phyloP scores from a whole-genome alignment of 2,329 filamentous ascomycete genomes.

The Cladophialophora psammophila region DNA sequence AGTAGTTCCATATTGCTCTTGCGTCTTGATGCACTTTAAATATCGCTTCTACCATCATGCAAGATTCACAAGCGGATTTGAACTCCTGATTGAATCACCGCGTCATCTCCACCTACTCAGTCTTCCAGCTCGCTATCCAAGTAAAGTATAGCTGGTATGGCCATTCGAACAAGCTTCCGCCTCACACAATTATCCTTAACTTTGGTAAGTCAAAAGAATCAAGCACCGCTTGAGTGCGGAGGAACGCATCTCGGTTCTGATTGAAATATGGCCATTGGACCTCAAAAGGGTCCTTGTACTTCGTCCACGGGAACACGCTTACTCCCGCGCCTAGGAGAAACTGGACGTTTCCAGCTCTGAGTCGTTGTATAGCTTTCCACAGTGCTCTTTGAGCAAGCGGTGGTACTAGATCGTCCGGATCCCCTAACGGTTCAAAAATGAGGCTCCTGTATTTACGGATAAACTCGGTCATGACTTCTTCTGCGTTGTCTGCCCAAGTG shows the following conservation, averaged over 20 bases:
- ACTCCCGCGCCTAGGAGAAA: conserved; percentile 14
- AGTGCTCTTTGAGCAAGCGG: conserved; percentile 22
- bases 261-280: conserved; percentile 20
- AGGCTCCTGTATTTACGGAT: conserved; percentile 7
- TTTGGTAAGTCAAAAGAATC: conserved; percentile 21
- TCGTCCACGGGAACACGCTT: background rate
- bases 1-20: too few species aligned
- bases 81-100: too few species aligned
- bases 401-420: too few species aligned
- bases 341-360: conserved; percentile 14
- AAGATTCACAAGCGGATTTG: too few species aligned
- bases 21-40: too few species aligned
- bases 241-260: conserved; percentile 19
- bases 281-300: conserved; percentile 10
- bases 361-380: conserved; percentile 18
- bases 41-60: too few species aligned
- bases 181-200: conserved; percentile 19
- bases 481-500: conserved; percentile 10
- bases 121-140: too few species aligned
- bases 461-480: conserved; percentile 18
- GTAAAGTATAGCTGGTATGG: too few species aligned
- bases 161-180: too few species aligned
- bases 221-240: conserved; percentile 15
- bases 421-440: too few species aligned
- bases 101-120: too few species aligned